A percentile compares a stretch with the other conserved stretches of the same genome.
These are phyloP conservation scores for Chaetomium tenue DNA, from an alignment of 495 filamentous ascomycete species.

Conservation along the genomic window DNA sequence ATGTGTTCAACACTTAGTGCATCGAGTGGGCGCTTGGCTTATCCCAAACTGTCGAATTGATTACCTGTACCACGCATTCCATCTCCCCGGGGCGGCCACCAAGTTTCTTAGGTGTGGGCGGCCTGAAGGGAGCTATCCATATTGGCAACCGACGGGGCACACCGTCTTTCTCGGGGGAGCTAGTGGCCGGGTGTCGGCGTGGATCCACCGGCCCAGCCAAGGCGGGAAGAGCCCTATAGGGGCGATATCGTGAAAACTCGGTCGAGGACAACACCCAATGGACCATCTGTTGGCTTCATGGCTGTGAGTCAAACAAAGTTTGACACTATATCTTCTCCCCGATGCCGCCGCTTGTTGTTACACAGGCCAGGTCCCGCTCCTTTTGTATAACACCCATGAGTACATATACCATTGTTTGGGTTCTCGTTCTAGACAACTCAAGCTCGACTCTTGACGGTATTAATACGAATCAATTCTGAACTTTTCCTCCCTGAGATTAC, in stretches of 20 bases:
- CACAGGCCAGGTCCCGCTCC: not conserved
- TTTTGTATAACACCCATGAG: not conserved
- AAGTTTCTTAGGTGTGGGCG: not conserved
- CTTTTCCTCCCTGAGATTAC: not conserved
- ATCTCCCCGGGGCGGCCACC: not conserved
- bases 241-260: constrained; percentile 5
- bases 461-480: not conserved
- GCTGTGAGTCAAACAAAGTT: not conserved
- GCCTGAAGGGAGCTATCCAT: not conserved
- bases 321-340: not conserved
- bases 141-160: not conserved
- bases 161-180: constrained; percentile 1
- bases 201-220: constrained; percentile 20
- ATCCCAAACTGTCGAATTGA: not conserved
- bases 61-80: not conserved
- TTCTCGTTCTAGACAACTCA: not conserved
- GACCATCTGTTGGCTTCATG: not conserved
- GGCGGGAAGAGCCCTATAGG: constrained; percentile 2
- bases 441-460: not conserved
- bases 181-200: constrained; percentile 27
- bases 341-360: not conserved
- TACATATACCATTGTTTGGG: not conserved
- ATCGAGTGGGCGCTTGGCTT: not conserved
- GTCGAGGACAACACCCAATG: constrained; percentile 5
- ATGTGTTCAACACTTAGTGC: not conserved